Evolutionary conservation across 805 yeast species (phyloP).

Genomic region (Metschnikowia koreensis): DNA sequence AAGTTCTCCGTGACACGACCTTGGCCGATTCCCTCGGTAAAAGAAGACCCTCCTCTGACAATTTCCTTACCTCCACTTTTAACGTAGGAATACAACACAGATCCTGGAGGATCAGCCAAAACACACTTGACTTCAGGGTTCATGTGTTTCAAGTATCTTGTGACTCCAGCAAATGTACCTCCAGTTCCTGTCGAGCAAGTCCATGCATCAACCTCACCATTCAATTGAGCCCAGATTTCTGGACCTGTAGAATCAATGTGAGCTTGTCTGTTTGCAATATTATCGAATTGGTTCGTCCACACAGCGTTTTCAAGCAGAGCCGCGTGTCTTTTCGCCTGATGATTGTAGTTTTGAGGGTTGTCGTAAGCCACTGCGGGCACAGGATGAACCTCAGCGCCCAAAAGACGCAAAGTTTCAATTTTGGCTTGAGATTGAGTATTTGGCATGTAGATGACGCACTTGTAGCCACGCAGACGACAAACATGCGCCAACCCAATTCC

Average conservation of each 20-base stretch:
- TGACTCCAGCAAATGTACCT: slow-evolving; percentile 85
- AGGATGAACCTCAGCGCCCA: slow-evolving; percentile 86
- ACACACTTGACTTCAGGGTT: slow-evolving; percentile 59
- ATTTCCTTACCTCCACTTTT: slow-evolving; percentile 64
- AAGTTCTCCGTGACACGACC: slow-evolving; percentile 87
- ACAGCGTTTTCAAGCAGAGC: slow-evolving; percentile 73
- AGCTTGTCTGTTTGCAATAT: slow-evolving; percentile 81
- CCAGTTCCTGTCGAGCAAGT: slow-evolving; percentile 93
- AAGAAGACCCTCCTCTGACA: slow-evolving; percentile 77
- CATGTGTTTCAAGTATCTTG: slow-evolving; percentile 71
- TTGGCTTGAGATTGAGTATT: slow-evolving; percentile 82
- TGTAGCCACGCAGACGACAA: slow-evolving; percentile 79
- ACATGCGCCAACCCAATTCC: slow-evolving; percentile 86
- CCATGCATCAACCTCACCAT: slow-evolving; percentile 78
- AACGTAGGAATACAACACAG: slow-evolving; percentile 76
- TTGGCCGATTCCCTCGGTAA: slow-evolving; percentile 96
- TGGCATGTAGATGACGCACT: slow-evolving; percentile 87
- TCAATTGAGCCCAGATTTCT: slow-evolving; percentile 82
- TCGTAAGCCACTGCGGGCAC: slow-evolving; percentile 85
- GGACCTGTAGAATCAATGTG: slow-evolving; percentile 92
- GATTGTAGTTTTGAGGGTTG: slow-evolving; percentile 83
- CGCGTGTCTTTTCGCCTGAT: slow-evolving; percentile 84
- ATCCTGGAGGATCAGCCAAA: slow-evolving; percentile 94
- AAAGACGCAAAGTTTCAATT: slow-evolving; percentile 65
- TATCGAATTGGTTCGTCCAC: slow-evolving; percentile 93